Conservation (phyloP, 23 red algal species). For the Chondrus crispus region DNA sequence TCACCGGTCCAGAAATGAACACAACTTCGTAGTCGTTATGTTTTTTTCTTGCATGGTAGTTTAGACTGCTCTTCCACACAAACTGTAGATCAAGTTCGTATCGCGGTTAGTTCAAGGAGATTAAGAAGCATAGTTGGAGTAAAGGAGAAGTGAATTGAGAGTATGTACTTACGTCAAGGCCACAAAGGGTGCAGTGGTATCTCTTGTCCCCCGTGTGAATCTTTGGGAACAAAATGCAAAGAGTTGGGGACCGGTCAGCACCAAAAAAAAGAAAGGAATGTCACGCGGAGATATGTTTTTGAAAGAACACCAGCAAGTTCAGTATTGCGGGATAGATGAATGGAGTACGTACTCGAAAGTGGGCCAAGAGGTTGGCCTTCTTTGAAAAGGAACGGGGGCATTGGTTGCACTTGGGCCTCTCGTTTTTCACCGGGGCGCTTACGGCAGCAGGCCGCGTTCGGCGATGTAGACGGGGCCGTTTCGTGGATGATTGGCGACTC, state of each 20-base stretch:
- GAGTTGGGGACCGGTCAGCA: neutral
- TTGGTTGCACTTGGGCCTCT: slow-evolving; percentile 39
- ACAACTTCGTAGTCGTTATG: no score
- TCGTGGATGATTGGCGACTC: no score
- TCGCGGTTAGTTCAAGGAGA: no score
- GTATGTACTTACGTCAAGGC: slow-evolving; percentile 1
- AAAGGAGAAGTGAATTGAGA: no score
- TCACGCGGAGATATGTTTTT: no score
- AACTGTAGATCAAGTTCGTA: neutral
- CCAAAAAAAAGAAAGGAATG: neutral
- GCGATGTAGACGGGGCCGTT: no score
- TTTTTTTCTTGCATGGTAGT: slow-evolving; percentile 37
- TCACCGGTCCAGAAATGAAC: no score
- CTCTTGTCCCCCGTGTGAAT: slow-evolving; percentile 65
- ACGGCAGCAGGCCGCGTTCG: no score
- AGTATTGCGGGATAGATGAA: neutral
- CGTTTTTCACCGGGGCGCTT: neutral
- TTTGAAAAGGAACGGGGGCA: slow-evolving; percentile 50
- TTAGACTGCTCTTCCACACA: slow-evolving; percentile 65
- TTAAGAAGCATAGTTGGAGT: no score
- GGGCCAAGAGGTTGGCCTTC: slow-evolving; percentile 40
- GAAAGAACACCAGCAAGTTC: no score
- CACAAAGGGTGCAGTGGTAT: slow-evolving; percentile 30
- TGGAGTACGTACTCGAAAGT: slow-evolving; percentile 34
- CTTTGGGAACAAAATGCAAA: neutral